Evolutionary conservation across 495 filamentous ascomycete genomes (phyloP).

Genomic region (Glutinoglossum americanum): DNA sequence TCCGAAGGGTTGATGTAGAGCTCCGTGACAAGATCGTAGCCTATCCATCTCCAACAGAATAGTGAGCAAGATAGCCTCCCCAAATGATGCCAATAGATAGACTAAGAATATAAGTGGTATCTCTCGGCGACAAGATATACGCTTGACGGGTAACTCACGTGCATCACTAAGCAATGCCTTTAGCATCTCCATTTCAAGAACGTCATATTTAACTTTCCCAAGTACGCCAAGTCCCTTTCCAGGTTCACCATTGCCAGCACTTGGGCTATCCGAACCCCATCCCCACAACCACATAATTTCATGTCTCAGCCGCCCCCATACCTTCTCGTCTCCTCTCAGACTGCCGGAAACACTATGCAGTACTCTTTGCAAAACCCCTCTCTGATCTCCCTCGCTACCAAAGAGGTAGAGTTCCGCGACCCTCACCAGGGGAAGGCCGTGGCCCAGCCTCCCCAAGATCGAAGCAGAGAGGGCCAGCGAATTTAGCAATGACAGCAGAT

Average conservation of each 20-base stretch:
- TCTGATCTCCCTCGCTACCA: constrained; percentile 40
- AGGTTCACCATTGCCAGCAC: constrained; percentile 10
- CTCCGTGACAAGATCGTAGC: constrained; percentile 43
- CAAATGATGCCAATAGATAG: not conserved
- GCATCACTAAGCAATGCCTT: constrained; percentile 47
- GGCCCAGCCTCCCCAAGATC: constrained; percentile 37
- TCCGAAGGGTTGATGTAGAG: constrained; percentile 37
- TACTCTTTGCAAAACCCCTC: constrained; percentile 36
- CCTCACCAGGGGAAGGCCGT: constrained; percentile 34
- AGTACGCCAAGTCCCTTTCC: constrained; percentile 38
- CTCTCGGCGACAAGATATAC: not conserved
- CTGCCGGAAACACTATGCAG: constrained; percentile 29
- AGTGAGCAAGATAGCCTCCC: not conserved
- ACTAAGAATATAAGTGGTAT: not conserved
- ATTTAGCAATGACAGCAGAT: constrained; percentile 41
- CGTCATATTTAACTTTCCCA: constrained; percentile 36
- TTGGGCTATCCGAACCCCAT: constrained; percentile 38
- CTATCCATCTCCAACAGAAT: constrained; percentile 16
- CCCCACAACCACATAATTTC: constrained; percentile 63
- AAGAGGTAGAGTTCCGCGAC: constrained; percentile 36
- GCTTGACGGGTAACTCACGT: constrained; percentile 25
- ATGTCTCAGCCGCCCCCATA: constrained; percentile 43
- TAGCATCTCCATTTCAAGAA: constrained; percentile 53
- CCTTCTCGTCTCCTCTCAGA: constrained; percentile 35
- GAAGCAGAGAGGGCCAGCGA: constrained; percentile 46